Conservation (phyloP, 768 basidiomycete genomes). For the Austroboletus festivus region DNA sequence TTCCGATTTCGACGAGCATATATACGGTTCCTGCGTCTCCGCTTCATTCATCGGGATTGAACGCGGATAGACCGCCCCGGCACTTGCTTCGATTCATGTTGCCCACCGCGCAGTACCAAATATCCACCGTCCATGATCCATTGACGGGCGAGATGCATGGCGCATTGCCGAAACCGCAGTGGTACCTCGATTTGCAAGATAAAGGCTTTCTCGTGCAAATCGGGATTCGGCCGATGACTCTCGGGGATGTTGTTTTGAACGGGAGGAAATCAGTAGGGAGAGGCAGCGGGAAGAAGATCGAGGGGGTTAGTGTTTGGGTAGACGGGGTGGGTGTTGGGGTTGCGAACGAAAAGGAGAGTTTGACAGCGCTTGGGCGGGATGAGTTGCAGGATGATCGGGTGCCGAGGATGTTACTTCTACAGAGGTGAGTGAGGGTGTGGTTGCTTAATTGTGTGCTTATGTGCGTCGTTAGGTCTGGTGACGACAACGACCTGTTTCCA, state of each 20-base stretch:
- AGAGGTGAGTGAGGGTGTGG: conserved; percentile 45
- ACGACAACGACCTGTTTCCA: conserved; percentile 56
- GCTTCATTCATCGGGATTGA: conserved; percentile 69
- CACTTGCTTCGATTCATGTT: conserved; percentile 77
- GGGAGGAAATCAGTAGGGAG: conserved; percentile 3
- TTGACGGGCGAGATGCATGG: conserved; percentile 65
- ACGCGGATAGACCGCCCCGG: conserved; percentile 49
- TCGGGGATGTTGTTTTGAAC: conserved; percentile 24
- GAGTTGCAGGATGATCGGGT: conserved; percentile 73
- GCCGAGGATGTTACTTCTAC: conserved; percentile 61
- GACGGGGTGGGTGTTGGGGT: conserved; percentile 43
- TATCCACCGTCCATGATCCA: conserved; percentile 76
- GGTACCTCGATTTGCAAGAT: conserved; percentile 67
- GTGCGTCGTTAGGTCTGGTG: conserved; percentile 42
- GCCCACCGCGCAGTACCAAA: conserved; percentile 80
- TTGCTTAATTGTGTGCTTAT: background rate
- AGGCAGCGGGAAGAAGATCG: conserved; percentile 9
- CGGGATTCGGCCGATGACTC: conserved; percentile 54
- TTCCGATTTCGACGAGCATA: conserved; percentile 58
- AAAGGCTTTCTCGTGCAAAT: conserved; percentile 56
- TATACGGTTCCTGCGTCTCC: conserved; percentile 82
- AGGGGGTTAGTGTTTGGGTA: conserved; percentile 22
- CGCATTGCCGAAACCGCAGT: conserved; percentile 62
- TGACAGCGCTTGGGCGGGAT: conserved; percentile 69
- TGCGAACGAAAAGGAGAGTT: conserved; percentile 70